phyloP scores from a whole-genome alignment of 495 filamentous ascomycete genomes.

The Penicillium nucicola region DNA sequence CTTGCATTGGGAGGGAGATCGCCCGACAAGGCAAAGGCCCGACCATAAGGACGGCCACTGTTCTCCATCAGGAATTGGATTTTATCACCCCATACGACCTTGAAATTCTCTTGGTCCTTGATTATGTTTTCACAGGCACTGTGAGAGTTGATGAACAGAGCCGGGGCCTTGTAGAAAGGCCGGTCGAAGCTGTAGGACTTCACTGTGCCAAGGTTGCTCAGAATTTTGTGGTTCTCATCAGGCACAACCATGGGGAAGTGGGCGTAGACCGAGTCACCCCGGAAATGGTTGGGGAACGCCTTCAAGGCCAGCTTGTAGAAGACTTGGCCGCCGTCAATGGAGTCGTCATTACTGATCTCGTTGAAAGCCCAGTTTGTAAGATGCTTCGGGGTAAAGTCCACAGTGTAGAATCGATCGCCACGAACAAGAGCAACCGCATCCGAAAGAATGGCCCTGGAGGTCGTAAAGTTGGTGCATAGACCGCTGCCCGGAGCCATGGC shows the following conservation, averaged over 20 bases:
- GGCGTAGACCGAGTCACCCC: conserved; percentile 53
- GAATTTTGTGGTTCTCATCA: conserved; percentile 48
- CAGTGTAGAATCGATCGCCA: conserved; percentile 83
- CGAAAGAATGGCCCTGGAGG: conserved; percentile 77
- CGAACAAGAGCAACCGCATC: conserved; percentile 85
- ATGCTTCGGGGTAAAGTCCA: conserved; percentile 66
- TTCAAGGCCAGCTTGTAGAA: conserved; percentile 60
- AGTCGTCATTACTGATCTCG: conserved; percentile 45
- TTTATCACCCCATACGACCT: conserved; percentile 53
- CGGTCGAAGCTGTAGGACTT: conserved; percentile 51
- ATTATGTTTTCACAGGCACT: conserved; percentile 47
- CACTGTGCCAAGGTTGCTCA: conserved; percentile 40
- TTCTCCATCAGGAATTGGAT: conserved; percentile 49
- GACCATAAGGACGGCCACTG: conserved; percentile 37
- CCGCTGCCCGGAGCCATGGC: conserved; percentile 75
- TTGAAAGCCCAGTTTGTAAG: conserved; percentile 79
- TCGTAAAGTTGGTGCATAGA: conserved; percentile 77
- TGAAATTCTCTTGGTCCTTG: conserved; percentile 48
- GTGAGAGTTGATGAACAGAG: conserved; percentile 46
- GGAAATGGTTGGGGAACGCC: conserved; percentile 59
- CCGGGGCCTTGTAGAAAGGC: conserved; percentile 32
- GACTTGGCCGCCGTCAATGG: conserved; percentile 54
- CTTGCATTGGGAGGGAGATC: conserved; percentile 44
- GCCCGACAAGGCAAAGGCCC: conserved; percentile 54
- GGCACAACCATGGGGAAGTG: conserved; percentile 61